Base-by-base conservation (phyloP, 495 filamentous ascomycete species). In the Podospora appendiculata region DNA sequence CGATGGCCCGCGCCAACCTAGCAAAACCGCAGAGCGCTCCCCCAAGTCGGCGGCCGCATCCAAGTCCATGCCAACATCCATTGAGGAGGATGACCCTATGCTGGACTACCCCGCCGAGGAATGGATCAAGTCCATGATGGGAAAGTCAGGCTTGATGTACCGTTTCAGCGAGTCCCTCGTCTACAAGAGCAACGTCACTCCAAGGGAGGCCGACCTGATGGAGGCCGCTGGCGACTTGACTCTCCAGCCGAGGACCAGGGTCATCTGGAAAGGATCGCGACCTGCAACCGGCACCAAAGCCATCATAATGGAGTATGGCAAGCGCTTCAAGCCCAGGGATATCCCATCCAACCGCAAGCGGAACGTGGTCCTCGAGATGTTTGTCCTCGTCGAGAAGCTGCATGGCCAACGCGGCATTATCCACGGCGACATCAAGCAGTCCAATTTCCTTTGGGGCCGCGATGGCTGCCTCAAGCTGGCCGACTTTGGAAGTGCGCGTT, bases 341-440 rank as follows among this genome's bases (percentile, higher is more conserved):
- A 39, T 58, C 14, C 36, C 47, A 11, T 14, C 42, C 6, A 36
- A 50, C 14, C 16, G 54, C 9, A 46, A 47, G 9, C 19, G 17
- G 9, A 17, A 32, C n/a, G 43, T 50, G n/a, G 56, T 48, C 9
- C 17, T 51, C 7, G 32, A 58, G 16, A 58, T 58, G 56, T 58
- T 58, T 25, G 16, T 45, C 8, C 32, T 58, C 3, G 16, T 58
- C 2, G 51, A 54, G 13, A 51, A 48, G 14, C 47, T 95, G 7
- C 90, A 96, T 64, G 10, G 16, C 8, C 17, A 34, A 5, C 36
- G 35, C 2, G 47, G 47, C 6, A 94, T 96, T 50, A 75, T 96
- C 17, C 90, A 96, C 63, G 83, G 90, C 47, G 90, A 95, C 65
- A 92, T 96, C 64, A 95, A 95, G 61, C 89, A 89, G 33, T 94